These are phyloP conservation scores for Pythium myriotylum DNA, from an alignment of 352 stramenopile species.

Conservation along the genomic window DNA sequence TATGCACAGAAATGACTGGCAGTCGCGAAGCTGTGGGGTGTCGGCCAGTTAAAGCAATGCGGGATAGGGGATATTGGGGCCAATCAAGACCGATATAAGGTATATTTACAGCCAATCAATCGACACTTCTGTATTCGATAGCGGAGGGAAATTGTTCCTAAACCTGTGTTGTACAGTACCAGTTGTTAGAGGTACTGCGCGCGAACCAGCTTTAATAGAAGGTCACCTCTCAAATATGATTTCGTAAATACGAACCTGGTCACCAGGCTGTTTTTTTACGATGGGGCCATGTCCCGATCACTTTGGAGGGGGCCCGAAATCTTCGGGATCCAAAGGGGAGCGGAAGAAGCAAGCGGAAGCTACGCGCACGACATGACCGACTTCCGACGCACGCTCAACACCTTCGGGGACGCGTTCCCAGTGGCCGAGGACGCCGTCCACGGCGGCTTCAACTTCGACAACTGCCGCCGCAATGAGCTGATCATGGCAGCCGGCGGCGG, in stretches of 20 bases:
- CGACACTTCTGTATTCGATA: neutral
- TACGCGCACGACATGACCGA: constrained; percentile 55
- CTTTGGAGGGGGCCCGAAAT: constrained; percentile 38
- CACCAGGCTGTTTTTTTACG: constrained; percentile 10
- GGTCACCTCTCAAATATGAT: neutral
- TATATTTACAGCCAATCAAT: constrained; percentile 21
- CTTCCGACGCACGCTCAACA: constrained; percentile 82
- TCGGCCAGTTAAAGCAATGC: constrained; percentile 35
- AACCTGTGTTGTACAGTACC: too few relatives aligned
- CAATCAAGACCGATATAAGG: constrained; percentile 34
- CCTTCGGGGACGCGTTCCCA: constrained; percentile 73
- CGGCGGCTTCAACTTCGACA: constrained; percentile 93
- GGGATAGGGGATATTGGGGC: constrained; percentile 25
- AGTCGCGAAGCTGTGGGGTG: constrained; percentile 56
- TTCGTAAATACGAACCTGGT: constrained; percentile 17
- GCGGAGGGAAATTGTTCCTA: neutral
- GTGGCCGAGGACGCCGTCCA: constrained; percentile 49
- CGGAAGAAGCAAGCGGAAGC: constrained; percentile 13
- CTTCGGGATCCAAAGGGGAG: constrained; percentile 23
- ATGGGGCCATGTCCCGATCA: constrained; percentile 19
- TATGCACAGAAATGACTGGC: constrained; percentile 84
- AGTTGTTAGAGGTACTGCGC: too few relatives aligned
- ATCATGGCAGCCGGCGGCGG: constrained; percentile 60
- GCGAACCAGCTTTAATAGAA: neutral
- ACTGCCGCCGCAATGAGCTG: constrained; percentile 92